Base-by-base conservation (phyloP, 2,329 filamentous ascomycete species). In the Penicillium sp. region DNA sequence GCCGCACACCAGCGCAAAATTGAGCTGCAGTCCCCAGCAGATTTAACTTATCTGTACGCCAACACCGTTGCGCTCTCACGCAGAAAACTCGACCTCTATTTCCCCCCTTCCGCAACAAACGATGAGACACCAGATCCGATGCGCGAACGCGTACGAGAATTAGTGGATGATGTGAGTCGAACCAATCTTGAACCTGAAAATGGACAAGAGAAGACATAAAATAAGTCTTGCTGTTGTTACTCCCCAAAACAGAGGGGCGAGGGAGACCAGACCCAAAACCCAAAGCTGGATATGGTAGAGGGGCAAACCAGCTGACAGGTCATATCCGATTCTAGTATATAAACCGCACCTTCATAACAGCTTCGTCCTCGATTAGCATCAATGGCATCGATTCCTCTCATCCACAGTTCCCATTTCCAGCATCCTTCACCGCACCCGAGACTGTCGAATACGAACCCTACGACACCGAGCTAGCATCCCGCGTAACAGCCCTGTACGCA, bases 11-110 rank as follows among this genome's bases (percentile, higher is more conserved):
- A 81, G 63, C 77, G 79, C 63, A 81, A 80, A 66, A 76, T 81
- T 66, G 79, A 81, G 58, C 75, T 81, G n/a, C 79, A 81, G 67
- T 78, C 79, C 45, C 71, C 78, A 54, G 73, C 75, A 57, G 79
- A 81, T 70, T 76, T 81, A 50, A 77, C 75, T 53, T 81, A 80
- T 58, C 78, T 81, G 48, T 77, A 79, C 60, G 67, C 70, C 59
- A 81, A 81, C 67, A 74, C 78, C 26, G 63, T 75, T 55, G 69
- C 72, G 4, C 69, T 77, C 57, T 78, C 79, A 23, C 78, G 74
- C 55, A 72, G 76, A 63, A 81, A 81, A 67, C 71, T 81, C 55
- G 79, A 81, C 62, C 71, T 80, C 25, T 75, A 80, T 59, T 74
- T 81, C 14, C 79, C 79, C 53, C 78, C 74, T 25, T 77, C 76